Base-by-base conservation (phyloP, 345 rosid genomes). In the Anacardium occidentale region DNA sequence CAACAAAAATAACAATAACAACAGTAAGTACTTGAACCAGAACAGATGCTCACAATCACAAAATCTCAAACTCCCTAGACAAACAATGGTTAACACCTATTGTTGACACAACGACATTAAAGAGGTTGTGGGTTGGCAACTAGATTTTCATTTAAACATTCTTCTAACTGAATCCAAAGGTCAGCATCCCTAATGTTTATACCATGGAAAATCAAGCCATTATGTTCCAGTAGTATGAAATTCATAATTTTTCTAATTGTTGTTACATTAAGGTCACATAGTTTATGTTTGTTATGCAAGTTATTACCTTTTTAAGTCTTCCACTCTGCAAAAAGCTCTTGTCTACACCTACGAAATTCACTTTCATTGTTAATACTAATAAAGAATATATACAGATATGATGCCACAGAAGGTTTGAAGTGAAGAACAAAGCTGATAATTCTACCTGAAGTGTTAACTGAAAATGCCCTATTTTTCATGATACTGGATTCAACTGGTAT, bases 251-350 rank as follows among this genome's bases (percentile, higher is more conserved):
- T 69, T 56, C 66, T 22, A 51, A 2, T 62, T 62, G 65, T 24
- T 45, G 9, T 37, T 73, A 62, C 14, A 20, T 47, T 66, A 20
- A 17, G 50, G 32, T 48, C 45, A 45, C 48, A 7, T 2, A 14
- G 52, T 17, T 51, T 9, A 20, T 25, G 32, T 48, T 62, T 70
- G 61, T 14, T 67, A 26, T 5, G 14, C 54, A 78, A 75, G 34
- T 66, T 56, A 61, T 73, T 69, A 83, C 86, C 89, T 83, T 85
- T 69, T 67, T 75, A 63, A 64, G 59, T 65, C 79, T 79, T 75
- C 78, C 81, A 56, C 68, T 77, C 73, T 77, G 82, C 62, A 69
- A 20, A 52, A 68, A 64, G 68, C 57, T 71, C 45, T 55, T 69
- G 62, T 40, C 83, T 37, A 61, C 78, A 77, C 78, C 83, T 81